phyloP scores from a whole-genome alignment of 805 yeast genomes.

The Pichia kluyveri region DNA sequence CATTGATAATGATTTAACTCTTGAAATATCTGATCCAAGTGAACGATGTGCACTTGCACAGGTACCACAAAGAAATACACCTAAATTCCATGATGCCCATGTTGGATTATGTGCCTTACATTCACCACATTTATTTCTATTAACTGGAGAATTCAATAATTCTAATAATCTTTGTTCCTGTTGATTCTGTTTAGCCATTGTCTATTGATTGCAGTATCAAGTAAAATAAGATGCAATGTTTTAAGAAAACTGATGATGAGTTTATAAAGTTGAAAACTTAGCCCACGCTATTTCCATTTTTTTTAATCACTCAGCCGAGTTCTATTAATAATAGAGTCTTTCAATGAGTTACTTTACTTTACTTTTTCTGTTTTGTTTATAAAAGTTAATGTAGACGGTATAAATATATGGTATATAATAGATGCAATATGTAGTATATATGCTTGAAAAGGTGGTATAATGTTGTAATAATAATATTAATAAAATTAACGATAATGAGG shows the following conservation, averaged over 20 bases:
- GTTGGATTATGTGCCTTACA: conserved; percentile 65
- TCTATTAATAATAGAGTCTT: too few relatives aligned
- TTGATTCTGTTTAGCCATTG: background rate
- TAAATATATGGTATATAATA: too few relatives aligned
- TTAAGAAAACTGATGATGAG: too few relatives aligned
- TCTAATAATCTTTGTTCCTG: conserved; percentile 38
- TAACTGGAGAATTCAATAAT: conserved; percentile 48
- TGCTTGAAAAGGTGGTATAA: background rate
- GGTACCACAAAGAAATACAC: conserved; percentile 72
- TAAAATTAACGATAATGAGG: background rate
- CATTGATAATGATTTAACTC: conserved; percentile 62
- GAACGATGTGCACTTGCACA: conserved; percentile 75
- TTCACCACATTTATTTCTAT: conserved; percentile 71
- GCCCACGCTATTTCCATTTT: too few relatives aligned
- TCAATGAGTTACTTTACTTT: too few relatives aligned
- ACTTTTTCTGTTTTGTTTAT: too few relatives aligned
- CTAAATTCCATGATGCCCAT: conserved; percentile 40
- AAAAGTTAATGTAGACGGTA: too few relatives aligned
- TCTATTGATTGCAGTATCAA: background rate
- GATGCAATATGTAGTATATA: too few relatives aligned
- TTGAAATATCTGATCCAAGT: conserved; percentile 51
- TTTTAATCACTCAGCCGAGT: too few relatives aligned
- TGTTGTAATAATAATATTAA: background rate
- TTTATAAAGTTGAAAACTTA: too few relatives aligned
- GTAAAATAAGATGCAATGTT: too few relatives aligned